These are phyloP conservation scores for Sorghum bicolor DNA, from an alignment of 176 grass and related monocot species.

Conservation along the genomic window Sorghum_bicolor_NCBIv3 NC_012874.2:1524501-1525000, in stretches of 20 bases:
- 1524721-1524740: conserved; percentile 63
- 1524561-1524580: conserved; percentile 37
- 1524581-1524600: conserved; percentile 62
- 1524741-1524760: conserved; percentile 68
- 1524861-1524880: conserved; percentile 33
- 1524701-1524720: conserved; percentile 40
- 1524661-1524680: conserved; percentile 42
- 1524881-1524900: conserved; percentile 67
- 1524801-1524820: conserved; percentile 68
- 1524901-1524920: conserved; percentile 35
- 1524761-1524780: conserved; percentile 42
- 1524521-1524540: conserved; percentile 75
- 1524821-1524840: conserved; percentile 62
- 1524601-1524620: conserved; percentile 10
- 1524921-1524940: conserved; percentile 44
- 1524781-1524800: conserved; percentile 62
- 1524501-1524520: conserved; percentile 48
- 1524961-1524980: conserved; percentile 29
- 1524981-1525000: conserved; percentile 7
- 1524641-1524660: conserved; percentile 78
- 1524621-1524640: conserved; percentile 62
- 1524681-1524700: conserved; percentile 52
- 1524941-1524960: conserved; percentile 50
- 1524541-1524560: conserved; percentile 59
- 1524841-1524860: conserved; percentile 54